A percentile compares a stretch with the other conserved stretches of the same genome.
phyloP scores from a whole-genome alignment of 2,329 filamentous ascomycete genomes.

The Cladobotryum protrusum region DNA sequence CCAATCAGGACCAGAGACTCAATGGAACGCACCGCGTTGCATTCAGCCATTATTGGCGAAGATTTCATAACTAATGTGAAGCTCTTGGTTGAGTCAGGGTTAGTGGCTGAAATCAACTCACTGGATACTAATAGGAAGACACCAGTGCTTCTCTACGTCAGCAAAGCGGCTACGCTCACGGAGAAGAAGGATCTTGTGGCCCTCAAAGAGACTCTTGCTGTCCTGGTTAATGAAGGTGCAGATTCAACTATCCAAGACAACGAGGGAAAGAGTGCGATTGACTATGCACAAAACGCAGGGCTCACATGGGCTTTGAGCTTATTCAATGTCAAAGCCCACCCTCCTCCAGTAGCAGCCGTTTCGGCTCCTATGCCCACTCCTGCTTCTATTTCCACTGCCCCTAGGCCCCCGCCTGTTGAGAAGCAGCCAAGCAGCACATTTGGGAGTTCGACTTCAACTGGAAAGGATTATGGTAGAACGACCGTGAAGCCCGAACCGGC shows the following conservation, averaged over 20 bases:
- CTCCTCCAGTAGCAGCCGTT: too few species aligned
- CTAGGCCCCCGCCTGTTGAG: too few species aligned
- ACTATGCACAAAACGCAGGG: not conserved
- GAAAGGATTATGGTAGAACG: too few species aligned
- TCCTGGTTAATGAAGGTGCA: not conserved
- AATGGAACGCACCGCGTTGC: not conserved
- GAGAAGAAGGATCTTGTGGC: not conserved
- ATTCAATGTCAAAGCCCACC: too few species aligned
- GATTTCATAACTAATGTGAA: not conserved
- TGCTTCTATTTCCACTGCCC: too few species aligned
- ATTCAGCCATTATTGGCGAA: not conserved
- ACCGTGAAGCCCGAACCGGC: too few species aligned
- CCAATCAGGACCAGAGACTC: not conserved
- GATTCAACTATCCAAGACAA: not conserved
- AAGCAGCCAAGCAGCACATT: too few species aligned
- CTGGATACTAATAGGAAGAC: not conserved
- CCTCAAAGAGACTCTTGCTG: not conserved
- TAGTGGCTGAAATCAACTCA: not conserved
- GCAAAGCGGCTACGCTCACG: not conserved
- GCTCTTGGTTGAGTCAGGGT: not conserved
- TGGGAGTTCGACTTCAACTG: too few species aligned
- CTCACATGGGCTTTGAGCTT: not conserved
- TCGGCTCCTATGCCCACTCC: too few species aligned
- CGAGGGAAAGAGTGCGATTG: not conserved
- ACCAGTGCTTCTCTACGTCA: not conserved